A percentile compares a stretch with the other conserved stretches of the same genome.
Conservation (phyloP, 805 yeast species). For the Candida dajiaensis region DNA sequence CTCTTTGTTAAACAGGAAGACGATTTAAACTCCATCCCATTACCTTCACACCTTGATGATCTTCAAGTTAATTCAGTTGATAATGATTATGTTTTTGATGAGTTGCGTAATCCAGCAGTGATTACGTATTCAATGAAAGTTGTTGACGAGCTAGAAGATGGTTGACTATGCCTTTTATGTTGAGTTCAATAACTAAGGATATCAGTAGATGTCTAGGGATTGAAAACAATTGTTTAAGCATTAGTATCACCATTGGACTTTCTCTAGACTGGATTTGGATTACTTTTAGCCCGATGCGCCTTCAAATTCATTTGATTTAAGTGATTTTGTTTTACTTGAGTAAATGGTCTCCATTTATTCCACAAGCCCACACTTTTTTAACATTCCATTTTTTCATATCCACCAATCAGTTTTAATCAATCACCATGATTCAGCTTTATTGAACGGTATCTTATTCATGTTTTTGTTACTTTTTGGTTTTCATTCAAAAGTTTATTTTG, state of each 20-base stretch:
- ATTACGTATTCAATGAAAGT: constrained; percentile 23
- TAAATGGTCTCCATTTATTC: not conserved
- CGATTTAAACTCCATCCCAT: not conserved
- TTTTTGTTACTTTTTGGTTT: not conserved
- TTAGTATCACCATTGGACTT: not conserved
- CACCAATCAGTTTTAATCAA: not conserved
- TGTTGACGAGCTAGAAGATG: not conserved
- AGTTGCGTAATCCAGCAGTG: constrained; percentile 43
- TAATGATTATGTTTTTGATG: constrained; percentile 31
- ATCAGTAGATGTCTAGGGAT: constrained; percentile 3
- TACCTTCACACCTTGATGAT: constrained; percentile 12
- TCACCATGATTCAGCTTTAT: not conserved
- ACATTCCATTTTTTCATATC: not conserved
- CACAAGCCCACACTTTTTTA: not conserved
- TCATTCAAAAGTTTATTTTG: not conserved
- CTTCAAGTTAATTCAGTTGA: constrained; percentile 20
- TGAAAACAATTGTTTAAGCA: constrained; percentile 6
- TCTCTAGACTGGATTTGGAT: not conserved
- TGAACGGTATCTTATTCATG: not conserved
- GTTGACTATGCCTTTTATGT: not conserved
- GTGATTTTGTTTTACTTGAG: constrained; percentile 25
- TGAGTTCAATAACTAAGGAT: constrained; percentile 1
- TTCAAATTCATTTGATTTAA: constrained; percentile 25
- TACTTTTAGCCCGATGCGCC: constrained; percentile 27
- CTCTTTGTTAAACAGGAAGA: constrained; percentile 12